A percentile compares a stretch with the other conserved stretches of the same genome.
phyloP scores from a whole-genome alignment of 2,329 filamentous ascomycete genomes.

The Fusarium kyushuense region DNA sequence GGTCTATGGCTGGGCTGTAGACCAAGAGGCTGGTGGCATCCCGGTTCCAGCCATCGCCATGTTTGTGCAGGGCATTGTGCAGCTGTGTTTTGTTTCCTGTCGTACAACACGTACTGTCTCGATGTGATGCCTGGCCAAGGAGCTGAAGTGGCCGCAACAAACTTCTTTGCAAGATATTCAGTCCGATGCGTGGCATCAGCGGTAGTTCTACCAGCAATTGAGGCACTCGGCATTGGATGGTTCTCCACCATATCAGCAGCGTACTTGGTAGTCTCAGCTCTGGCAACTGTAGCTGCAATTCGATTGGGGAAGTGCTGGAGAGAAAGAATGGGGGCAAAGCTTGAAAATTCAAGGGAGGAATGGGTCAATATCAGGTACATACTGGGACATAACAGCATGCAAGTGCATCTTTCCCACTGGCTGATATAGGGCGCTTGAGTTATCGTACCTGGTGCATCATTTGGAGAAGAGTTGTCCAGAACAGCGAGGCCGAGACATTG shows the following conservation, averaged over 20 bases:
- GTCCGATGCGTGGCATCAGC: slow-evolving; percentile 79
- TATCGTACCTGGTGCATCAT: neutral
- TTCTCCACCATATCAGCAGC: slow-evolving; percentile 74
- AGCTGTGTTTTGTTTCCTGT: slow-evolving; percentile 82
- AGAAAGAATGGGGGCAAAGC: slow-evolving; percentile 50
- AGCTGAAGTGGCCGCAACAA: slow-evolving; percentile 82
- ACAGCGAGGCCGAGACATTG: slow-evolving; percentile 23
- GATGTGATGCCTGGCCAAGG: slow-evolving; percentile 79
- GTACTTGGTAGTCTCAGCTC: slow-evolving; percentile 54
- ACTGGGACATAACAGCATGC: neutral
- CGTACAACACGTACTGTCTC: slow-evolving; percentile 82
- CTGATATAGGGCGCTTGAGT: slow-evolving; percentile 9
- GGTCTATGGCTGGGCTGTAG: slow-evolving; percentile 68
- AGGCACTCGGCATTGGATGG: slow-evolving; percentile 82
- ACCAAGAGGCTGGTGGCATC: slow-evolving; percentile 64
- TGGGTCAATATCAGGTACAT: neutral
- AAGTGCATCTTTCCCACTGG: neutral
- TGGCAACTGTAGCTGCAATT: slow-evolving; percentile 55
- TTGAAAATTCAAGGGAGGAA: slow-evolving; percentile 25
- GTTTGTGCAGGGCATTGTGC: slow-evolving; percentile 79
- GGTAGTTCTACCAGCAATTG: slow-evolving; percentile 78
- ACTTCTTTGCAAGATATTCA: slow-evolving; percentile 82
- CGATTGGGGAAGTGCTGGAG: slow-evolving; percentile 58
- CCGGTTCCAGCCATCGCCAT: slow-evolving; percentile 76
- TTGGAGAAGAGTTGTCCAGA: neutral